A percentile compares a stretch with the other conserved stretches of the same genome.
Conservation (phyloP, 306 rosid genomes). For the Clitoria ternatea region DNA sequence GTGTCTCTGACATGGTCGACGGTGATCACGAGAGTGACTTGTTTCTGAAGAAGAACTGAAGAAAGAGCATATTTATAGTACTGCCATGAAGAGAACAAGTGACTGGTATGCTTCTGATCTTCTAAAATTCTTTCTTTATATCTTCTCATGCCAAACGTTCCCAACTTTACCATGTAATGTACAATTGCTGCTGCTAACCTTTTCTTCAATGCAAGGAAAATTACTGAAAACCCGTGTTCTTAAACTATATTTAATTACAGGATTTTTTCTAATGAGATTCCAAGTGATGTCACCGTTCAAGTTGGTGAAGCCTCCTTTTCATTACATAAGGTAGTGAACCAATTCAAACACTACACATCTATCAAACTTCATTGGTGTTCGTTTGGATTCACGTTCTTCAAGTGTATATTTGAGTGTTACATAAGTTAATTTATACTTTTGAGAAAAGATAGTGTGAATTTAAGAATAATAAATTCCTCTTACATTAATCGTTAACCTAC, state of each 20-base stretch:
- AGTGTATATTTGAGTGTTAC: too few species aligned
- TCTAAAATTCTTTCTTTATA: not conserved
- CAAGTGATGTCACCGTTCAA: constrained; percentile 70
- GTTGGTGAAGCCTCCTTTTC: constrained; percentile 71
- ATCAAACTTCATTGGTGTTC: too few species aligned
- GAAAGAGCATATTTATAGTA: constrained; percentile 56
- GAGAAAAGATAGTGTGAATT: too few species aligned
- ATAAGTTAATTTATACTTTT: too few species aligned
- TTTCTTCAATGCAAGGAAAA: not conserved
- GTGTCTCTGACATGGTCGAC: constrained; percentile 40
- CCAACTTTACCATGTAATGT: not conserved
- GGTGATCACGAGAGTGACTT: constrained; percentile 37
- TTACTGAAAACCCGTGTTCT: not conserved
- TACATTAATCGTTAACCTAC: too few species aligned
- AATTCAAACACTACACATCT: not conserved
- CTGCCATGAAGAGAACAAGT: constrained; percentile 74
- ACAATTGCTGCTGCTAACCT: not conserved
- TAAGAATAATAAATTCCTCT: too few species aligned
- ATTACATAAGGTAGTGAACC: constrained; percentile 69
- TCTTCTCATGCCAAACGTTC: not conserved
- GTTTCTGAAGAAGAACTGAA: constrained; percentile 39
- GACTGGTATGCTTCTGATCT: constrained; percentile 59
- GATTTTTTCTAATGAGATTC: constrained; percentile 90
- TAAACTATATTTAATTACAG: constrained; percentile 42
- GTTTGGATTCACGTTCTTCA: too few species aligned